Conservation (phyloP, 805 yeast species). For the Brettanomyces anomalus region DNA sequence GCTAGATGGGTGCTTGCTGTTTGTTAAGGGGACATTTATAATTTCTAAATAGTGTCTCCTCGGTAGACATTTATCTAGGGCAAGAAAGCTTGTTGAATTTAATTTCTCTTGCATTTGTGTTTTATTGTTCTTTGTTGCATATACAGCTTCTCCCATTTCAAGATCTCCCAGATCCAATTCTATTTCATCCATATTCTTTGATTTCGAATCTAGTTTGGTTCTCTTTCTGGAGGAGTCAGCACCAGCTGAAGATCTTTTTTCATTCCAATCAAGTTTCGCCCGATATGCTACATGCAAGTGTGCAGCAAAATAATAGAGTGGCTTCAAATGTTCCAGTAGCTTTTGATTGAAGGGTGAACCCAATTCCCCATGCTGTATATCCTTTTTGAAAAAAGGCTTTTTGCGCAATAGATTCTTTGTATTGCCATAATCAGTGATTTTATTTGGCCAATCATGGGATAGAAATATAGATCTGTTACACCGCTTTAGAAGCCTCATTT, state of each 20-base stretch:
- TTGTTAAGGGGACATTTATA: constrained; percentile 31
- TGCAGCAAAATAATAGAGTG: constrained; percentile 77
- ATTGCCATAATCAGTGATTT: constrained; percentile 61
- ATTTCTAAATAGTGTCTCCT: constrained; percentile 49
- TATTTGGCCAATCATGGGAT: constrained; percentile 94
- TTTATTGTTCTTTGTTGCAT: background rate
- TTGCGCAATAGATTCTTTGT: constrained; percentile 33
- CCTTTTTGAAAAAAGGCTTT: constrained; percentile 64
- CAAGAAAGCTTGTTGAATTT: constrained; percentile 42
- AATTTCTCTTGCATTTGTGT: constrained; percentile 20
- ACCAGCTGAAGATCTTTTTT: constrained; percentile 11
- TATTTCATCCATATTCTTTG: constrained; percentile 24
- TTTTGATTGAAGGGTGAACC: constrained; percentile 67
- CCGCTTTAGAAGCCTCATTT: constrained; percentile 34
- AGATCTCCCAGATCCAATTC: constrained; percentile 21
- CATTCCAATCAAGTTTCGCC: constrained; percentile 37
- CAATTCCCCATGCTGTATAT: constrained; percentile 46
- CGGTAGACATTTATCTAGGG: constrained; percentile 80
- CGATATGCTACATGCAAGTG: constrained; percentile 74
- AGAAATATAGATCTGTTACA: constrained; percentile 43
- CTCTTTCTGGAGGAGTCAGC: constrained; percentile 9
- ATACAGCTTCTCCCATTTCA: constrained; percentile 1
- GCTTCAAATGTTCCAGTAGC: constrained; percentile 46
- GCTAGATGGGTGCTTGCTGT: constrained; percentile 15
- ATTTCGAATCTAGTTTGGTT: background rate